phyloP scores from a whole-genome alignment of 148 eudicot genomes.

The Heliosperma pusillum region DNA sequence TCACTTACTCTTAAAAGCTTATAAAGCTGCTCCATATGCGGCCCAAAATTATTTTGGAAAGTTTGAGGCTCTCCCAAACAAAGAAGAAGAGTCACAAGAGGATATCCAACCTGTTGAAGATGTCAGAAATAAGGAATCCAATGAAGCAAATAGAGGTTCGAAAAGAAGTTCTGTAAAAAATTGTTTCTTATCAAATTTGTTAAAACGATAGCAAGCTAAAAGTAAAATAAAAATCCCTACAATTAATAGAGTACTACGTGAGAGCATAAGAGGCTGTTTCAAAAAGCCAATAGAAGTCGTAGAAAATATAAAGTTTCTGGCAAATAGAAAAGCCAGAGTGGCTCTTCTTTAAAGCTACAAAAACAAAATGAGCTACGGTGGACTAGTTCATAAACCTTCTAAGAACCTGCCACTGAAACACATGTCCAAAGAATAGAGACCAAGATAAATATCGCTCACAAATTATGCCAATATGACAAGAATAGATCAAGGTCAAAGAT shows the following conservation, averaged over 20 bases:
- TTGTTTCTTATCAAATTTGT: background rate
- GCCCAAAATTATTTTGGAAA: conserved; percentile 77
- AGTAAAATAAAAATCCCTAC: background rate
- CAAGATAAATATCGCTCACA: background rate
- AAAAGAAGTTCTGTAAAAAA: background rate
- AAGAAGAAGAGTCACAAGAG: conserved; percentile 94
- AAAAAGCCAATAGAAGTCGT: background rate
- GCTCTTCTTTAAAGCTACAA: background rate
- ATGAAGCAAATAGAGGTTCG: background rate
- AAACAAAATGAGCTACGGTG: background rate
- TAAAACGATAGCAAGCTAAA: background rate
- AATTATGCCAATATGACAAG: background rate
- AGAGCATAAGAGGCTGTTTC: background rate
- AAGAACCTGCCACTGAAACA: background rate
- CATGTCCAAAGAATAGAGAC: conserved; percentile 1
- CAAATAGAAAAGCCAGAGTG: background rate
- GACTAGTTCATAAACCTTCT: background rate
- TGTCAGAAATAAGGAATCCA: conserved; percentile 1
- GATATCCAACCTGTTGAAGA: conserved; percentile 70
- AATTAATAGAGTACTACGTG: too few species aligned
- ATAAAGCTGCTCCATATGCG: conserved; percentile 98
- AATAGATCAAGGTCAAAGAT: background rate
- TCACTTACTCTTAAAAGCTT: conserved; percentile 85
- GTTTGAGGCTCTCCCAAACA: conserved; percentile 96
- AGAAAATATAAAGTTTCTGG: background rate